These are phyloP conservation scores for Colletotrichum noveboracense DNA, from an alignment of 2,329 filamentous ascomycete species.

Conservation along the genomic window DNA sequence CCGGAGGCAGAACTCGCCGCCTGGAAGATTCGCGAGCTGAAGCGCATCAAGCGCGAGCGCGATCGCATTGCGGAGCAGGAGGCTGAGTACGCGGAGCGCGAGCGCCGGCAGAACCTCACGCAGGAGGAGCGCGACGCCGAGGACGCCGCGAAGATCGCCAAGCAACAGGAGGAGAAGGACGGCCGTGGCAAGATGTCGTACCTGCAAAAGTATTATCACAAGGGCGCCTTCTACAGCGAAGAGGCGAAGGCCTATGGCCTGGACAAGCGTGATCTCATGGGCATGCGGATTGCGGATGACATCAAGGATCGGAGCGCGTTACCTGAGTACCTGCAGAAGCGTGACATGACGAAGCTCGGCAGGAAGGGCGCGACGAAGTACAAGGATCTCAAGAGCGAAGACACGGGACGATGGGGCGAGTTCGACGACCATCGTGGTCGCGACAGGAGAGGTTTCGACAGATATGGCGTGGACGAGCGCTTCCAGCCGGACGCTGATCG, in stretches of 20 bases:
- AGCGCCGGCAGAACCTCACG: constrained; percentile 85
- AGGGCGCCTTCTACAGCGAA: constrained; percentile 93
- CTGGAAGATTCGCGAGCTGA: constrained; percentile 92
- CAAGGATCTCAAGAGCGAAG: constrained; percentile 84
- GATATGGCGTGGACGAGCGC: constrained; percentile 62
- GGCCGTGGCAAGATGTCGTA: constrained; percentile 81
- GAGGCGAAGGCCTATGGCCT: constrained; percentile 78
- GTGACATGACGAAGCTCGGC: constrained; percentile 92
- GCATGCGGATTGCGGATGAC: constrained; percentile 81
- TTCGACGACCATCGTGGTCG: constrained; percentile 54
- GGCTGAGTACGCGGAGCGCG: constrained; percentile 85
- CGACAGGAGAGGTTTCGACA: constrained; percentile 37
- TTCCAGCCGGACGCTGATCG: constrained; percentile 66
- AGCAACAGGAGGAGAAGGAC: constrained; percentile 82
- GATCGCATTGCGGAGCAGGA: constrained; percentile 85
- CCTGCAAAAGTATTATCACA: constrained; percentile 97
- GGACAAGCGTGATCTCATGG: constrained; percentile 84
- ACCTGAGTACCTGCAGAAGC: constrained; percentile 89
- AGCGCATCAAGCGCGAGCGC: constrained; percentile 85
- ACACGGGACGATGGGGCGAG: constrained; percentile 87
- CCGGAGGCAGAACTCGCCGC: constrained; percentile 88
- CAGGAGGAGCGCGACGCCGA: constrained; percentile 86
- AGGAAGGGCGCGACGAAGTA: constrained; percentile 92
- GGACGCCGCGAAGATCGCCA: constrained; percentile 77
- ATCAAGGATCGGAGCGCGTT: constrained; percentile 81